Evolutionary conservation across 345 rosid species (phyloP).

Genomic region (Moricandia arvensis): DNA sequence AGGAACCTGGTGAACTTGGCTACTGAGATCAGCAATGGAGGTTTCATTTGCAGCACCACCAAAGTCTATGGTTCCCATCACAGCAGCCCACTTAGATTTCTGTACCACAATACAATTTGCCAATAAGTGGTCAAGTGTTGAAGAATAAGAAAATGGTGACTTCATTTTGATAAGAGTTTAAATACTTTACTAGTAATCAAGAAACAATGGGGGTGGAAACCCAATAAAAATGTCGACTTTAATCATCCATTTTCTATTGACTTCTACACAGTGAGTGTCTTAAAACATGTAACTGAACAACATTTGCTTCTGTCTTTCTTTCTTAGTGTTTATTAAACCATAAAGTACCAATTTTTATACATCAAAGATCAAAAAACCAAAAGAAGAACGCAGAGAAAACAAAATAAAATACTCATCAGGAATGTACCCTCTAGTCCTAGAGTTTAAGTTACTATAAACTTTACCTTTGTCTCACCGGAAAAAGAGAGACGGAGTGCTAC

Average conservation of each 20-base stretch:
- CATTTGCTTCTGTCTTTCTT: neutral
- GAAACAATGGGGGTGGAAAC: neutral
- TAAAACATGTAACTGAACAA: neutral
- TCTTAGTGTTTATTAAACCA: neutral
- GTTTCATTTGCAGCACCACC: conserved; percentile 19
- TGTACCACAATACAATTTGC: neutral
- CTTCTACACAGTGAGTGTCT: neutral
- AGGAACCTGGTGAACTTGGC: conserved; percentile 73
- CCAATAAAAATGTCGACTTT: neutral
- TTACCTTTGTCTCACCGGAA: neutral
- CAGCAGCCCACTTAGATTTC: conserved; percentile 13
- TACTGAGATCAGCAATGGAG: conserved; percentile 43
- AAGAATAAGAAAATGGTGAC: neutral
- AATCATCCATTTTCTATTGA: neutral
- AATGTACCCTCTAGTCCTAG: neutral
- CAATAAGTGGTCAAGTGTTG: neutral
- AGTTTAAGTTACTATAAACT: neutral
- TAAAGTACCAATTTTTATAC: conserved; percentile 2
- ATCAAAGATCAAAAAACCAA: neutral
- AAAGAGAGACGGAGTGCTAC: neutral
- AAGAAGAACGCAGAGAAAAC: neutral
- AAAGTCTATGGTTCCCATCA: conserved; percentile 45
- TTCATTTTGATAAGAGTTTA: neutral
- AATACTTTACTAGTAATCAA: neutral
- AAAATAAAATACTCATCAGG: neutral